A percentile compares a stretch with the other conserved stretches of the same genome.
These are phyloP conservation scores for Aquilaria malaccensis DNA, from an alignment of 345 rosid genomes.

Conservation along the genomic window DNA sequence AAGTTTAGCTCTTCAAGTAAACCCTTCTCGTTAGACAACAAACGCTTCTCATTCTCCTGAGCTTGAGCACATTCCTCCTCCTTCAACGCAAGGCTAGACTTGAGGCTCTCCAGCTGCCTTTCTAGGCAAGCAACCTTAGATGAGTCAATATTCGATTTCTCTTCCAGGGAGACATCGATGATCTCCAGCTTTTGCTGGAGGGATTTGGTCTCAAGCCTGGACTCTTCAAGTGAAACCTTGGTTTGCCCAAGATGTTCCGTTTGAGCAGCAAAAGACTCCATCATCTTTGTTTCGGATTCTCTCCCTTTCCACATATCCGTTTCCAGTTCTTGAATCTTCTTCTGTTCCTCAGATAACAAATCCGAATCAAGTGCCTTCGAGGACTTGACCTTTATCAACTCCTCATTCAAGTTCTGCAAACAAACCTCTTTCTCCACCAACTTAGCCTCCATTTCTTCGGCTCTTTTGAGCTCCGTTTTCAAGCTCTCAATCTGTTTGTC, in stretches of 20 bases:
- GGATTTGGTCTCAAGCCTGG: constrained; percentile 32
- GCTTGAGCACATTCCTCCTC: constrained; percentile 22
- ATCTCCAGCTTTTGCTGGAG: constrained; percentile 28
- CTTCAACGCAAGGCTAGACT: constrained; percentile 29
- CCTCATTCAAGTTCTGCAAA: constrained; percentile 25
- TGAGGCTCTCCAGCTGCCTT: constrained; percentile 23
- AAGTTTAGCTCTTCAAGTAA: constrained; percentile 27
- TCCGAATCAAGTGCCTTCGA: constrained; percentile 18
- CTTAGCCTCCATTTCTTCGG: constrained; percentile 24
- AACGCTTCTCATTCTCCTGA: constrained; percentile 29
- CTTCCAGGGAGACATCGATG: constrained; percentile 13
- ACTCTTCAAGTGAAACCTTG: constrained; percentile 39
- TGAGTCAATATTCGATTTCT: constrained; percentile 14
- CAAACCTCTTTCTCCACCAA: constrained; percentile 28
- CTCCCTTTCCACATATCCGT: constrained; percentile 32
- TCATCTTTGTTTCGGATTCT: constrained; percentile 28
- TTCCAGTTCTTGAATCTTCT: constrained; percentile 38
- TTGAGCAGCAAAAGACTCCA: constrained; percentile 29
- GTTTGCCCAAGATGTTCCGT: constrained; percentile 42
- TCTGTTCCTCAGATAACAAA: constrained; percentile 21
- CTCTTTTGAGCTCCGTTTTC: constrained; percentile 28
- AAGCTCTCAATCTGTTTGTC: constrained; percentile 29
- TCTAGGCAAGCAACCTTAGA: constrained; percentile 14
- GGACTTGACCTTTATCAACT: constrained; percentile 14
- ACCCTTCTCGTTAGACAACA: constrained; percentile 19